Conservation (phyloP, 2,329 filamentous ascomycete species). For the Hymenoscyphus repandus region DNA sequence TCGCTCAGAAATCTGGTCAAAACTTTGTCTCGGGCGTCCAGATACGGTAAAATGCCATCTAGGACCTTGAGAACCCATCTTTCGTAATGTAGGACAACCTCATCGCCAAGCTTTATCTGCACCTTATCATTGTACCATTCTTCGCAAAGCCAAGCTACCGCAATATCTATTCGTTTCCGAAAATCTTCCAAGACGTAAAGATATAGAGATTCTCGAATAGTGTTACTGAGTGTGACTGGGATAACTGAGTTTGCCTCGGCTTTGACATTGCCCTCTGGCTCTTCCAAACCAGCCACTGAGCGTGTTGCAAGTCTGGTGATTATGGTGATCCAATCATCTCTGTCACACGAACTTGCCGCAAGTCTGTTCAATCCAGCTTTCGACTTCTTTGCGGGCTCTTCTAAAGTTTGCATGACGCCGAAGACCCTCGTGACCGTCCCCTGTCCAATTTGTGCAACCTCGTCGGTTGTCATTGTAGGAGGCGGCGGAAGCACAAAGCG, state of each 20-base stretch:
- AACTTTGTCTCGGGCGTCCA: slow-evolving; percentile 87
- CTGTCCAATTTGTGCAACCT: slow-evolving; percentile 69
- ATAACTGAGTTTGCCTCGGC: slow-evolving; percentile 42
- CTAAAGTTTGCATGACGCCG: slow-evolving; percentile 66
- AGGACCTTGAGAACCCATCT: slow-evolving; percentile 76
- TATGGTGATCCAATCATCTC: slow-evolving; percentile 87
- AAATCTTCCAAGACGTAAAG: slow-evolving; percentile 90
- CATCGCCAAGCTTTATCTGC: slow-evolving; percentile 37
- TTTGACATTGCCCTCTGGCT: slow-evolving; percentile 43
- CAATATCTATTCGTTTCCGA: slow-evolving; percentile 79
- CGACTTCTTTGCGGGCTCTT: slow-evolving; percentile 59
- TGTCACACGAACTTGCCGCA: slow-evolving; percentile 76
- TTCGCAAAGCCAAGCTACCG: slow-evolving; percentile 90
- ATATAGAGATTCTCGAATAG: slow-evolving; percentile 76
- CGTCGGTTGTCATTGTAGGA: slow-evolving; percentile 63
- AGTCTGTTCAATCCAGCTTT: slow-evolving; percentile 76
- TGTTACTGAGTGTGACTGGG: slow-evolving; percentile 51
- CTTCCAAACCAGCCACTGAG: slow-evolving; percentile 65
- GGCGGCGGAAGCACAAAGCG: slow-evolving; percentile 78
- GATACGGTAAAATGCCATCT: slow-evolving; percentile 81
- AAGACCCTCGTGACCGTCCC: slow-evolving; percentile 74
- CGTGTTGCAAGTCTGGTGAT: slow-evolving; percentile 81
- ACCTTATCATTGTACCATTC: slow-evolving; percentile 94
- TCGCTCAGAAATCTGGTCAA: slow-evolving; percentile 89
- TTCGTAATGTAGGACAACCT: slow-evolving; percentile 64